Percentiles rank a stretch among this genome's conserved stretches.
phyloP scores from a whole-genome alignment of 2,329 filamentous ascomycete species.

The Periconia sp. region DNA sequence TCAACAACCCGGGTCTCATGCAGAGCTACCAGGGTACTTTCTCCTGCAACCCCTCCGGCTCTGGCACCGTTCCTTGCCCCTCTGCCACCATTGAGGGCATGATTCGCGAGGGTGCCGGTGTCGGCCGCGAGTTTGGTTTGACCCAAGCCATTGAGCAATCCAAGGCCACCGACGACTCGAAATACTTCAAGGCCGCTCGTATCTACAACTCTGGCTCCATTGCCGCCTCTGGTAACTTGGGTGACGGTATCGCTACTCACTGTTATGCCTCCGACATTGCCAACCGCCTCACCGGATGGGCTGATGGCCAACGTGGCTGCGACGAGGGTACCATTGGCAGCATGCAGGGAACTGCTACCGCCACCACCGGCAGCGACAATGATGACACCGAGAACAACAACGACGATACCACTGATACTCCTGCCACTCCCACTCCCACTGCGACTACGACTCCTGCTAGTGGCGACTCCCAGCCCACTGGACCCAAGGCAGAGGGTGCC shows the following conservation, averaged over 20 bases:
- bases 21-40: constrained; percentile 45
- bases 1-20: constrained; percentile 56
- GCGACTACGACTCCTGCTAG: constrained; percentile 3
- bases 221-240: constrained; percentile 43
- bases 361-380: no score
- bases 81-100: constrained; percentile 45
- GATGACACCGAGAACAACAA: no score
- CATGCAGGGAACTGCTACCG: constrained; percentile 11
- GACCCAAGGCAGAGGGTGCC: constrained; percentile 18
- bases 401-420: constrained; percentile 9
- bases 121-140: constrained; percentile 51
- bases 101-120: constrained; percentile 55
- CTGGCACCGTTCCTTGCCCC: constrained; percentile 48
- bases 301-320: constrained; percentile 23
- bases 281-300: constrained; percentile 55
- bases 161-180: constrained; percentile 39
- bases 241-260: constrained; percentile 51
- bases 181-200: constrained; percentile 56
- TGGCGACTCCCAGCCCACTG: constrained; percentile 5
- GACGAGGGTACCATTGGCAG: constrained; percentile 20
- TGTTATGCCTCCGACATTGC: constrained; percentile 61
- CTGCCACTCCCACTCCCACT: constrained; percentile 9
- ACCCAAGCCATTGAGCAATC: constrained; percentile 44
- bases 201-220: constrained; percentile 59
- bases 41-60: constrained; percentile 45